A percentile compares a stretch with the other conserved stretches of the same genome.
These are phyloP conservation scores for Calonectria fujianensis DNA, from an alignment of 2,329 filamentous ascomycete species.

Conservation along the genomic window DNA sequence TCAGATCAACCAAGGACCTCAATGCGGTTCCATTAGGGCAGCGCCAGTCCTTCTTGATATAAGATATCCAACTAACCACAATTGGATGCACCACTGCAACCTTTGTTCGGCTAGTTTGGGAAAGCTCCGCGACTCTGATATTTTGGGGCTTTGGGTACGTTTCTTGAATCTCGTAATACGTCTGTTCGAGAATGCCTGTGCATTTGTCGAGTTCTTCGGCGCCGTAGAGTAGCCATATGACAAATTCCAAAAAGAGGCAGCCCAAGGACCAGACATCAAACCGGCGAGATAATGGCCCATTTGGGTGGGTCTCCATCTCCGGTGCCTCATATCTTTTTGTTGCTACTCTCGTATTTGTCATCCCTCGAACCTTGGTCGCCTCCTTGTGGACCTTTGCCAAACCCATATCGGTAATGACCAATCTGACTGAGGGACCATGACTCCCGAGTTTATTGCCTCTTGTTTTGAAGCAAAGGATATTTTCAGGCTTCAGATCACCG, in stretches of 20 bases:
- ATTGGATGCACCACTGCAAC: constrained; percentile 5
- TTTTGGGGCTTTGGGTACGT: too few species aligned
- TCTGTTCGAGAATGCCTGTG: neutral
- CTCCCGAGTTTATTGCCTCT: neutral
- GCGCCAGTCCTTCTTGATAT: constrained; percentile 32
- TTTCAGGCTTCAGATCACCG: constrained; percentile 50
- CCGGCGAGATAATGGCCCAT: constrained; percentile 40
- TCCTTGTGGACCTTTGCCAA: constrained; percentile 18
- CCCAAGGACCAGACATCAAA: constrained; percentile 57
- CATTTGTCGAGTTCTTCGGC: neutral
- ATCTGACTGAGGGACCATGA: neutral
- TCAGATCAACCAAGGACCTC: constrained; percentile 22
- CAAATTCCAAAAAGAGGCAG: constrained; percentile 54
- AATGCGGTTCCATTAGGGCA: constrained; percentile 23
- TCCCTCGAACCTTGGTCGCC: constrained; percentile 1
- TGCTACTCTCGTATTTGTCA: neutral
- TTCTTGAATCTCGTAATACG: too few species aligned
- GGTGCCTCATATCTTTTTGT: constrained; percentile 28
- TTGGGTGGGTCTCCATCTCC: constrained; percentile 18
- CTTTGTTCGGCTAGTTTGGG: too few species aligned
- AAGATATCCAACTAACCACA: constrained; percentile 24
- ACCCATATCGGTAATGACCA: constrained; percentile 38
- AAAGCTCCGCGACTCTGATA: too few species aligned
- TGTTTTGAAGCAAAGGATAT: constrained; percentile 44
- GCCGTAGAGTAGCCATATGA: constrained; percentile 51